phyloP scores from a whole-genome alignment of 2,329 filamentous ascomycete species.

The Penicillium sp. region DNA sequence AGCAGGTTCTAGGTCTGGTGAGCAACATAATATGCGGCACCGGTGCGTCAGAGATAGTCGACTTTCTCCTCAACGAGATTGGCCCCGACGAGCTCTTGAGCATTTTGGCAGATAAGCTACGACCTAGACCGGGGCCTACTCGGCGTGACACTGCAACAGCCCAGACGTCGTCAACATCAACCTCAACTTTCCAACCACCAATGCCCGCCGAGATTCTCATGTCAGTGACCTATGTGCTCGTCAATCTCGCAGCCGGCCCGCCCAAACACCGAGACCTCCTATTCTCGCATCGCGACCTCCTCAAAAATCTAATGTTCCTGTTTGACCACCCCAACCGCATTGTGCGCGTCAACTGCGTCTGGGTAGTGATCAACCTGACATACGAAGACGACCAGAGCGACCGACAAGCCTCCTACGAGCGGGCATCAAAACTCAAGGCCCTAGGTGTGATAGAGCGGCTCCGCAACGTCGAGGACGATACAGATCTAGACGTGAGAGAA shows the following conservation, averaged over 20 bases:
- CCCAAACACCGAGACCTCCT: conserved; percentile 74
- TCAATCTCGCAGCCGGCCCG: conserved; percentile 80
- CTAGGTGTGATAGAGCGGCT: conserved; percentile 68
- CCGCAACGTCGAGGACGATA: conserved; percentile 61
- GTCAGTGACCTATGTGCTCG: conserved; percentile 74
- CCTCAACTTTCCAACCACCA: conserved; percentile 17
- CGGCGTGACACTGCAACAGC: conserved; percentile 28
- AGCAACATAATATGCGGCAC: conserved; percentile 77
- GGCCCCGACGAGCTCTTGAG: conserved; percentile 76
- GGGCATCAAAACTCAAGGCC: conserved; percentile 65
- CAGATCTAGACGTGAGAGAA: conserved; percentile 77
- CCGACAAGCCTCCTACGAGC: conserved; percentile 58
- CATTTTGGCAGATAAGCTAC: conserved; percentile 74
- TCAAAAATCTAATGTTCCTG: conserved; percentile 68
- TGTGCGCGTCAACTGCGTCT: conserved; percentile 74
- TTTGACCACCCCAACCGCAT: conserved; percentile 68
- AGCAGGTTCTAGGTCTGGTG: conserved; percentile 85
- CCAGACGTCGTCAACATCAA: conserved; percentile 16
- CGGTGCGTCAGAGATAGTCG: conserved; percentile 68
- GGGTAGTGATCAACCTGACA: conserved; percentile 80
- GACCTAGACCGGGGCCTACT: conserved; percentile 42
- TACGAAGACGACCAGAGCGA: conserved; percentile 75
- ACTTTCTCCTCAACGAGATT: conserved; percentile 72
- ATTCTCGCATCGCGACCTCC: conserved; percentile 69
- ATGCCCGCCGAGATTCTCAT: conserved; percentile 63